Evolutionary conservation across 2,329 filamentous ascomycete genomes (phyloP).

Genomic region (Colletotrichum theobromicola): DNA sequence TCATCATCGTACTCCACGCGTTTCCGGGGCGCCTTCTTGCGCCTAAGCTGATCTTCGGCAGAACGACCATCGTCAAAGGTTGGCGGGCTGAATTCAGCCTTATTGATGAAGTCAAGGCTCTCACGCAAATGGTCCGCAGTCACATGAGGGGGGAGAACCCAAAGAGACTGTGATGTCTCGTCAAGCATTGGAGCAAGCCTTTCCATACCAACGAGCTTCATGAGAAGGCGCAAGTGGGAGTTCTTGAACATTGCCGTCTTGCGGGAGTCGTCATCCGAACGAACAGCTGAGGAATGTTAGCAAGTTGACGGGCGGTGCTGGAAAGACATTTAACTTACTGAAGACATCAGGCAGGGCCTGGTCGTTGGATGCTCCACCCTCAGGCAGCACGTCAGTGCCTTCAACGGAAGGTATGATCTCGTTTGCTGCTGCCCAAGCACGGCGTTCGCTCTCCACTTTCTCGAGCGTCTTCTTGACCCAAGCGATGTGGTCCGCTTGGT

Average conservation of each 20-base stretch:
- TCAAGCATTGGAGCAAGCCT: conserved; percentile 59
- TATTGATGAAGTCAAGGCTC: conserved; percentile 73
- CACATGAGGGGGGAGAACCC: conserved; percentile 75
- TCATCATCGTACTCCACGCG: conserved; percentile 72
- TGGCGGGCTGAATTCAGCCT: conserved; percentile 79
- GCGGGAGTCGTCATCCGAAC: conserved; percentile 68
- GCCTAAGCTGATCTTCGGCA: conserved; percentile 80
- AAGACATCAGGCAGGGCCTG: conserved; percentile 44
- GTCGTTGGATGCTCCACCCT: conserved; percentile 31
- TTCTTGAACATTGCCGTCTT: conserved; percentile 87
- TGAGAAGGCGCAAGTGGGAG: conserved; percentile 82
- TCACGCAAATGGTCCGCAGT: conserved; percentile 71
- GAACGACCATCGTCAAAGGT: conserved; percentile 76
- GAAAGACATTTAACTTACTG: conserved; percentile 45
- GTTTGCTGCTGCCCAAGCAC: conserved; percentile 77
- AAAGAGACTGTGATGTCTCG: conserved; percentile 77
- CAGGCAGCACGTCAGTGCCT: conserved; percentile 15
- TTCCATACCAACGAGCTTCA: conserved; percentile 77
- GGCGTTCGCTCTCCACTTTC: conserved; percentile 73
- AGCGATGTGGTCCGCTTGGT: conserved; percentile 74
- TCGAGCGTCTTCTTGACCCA: conserved; percentile 81
- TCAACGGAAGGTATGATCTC: conserved; percentile 58
- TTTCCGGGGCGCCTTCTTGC: conserved; percentile 63
- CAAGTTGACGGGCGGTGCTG: neutral
- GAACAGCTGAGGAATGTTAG: conserved; percentile 55